Evolutionary conservation across 306 rosid species (phyloP), one percentile per base, ranked within the genome.

Genomic region (Cicer judaicum): DNA sequence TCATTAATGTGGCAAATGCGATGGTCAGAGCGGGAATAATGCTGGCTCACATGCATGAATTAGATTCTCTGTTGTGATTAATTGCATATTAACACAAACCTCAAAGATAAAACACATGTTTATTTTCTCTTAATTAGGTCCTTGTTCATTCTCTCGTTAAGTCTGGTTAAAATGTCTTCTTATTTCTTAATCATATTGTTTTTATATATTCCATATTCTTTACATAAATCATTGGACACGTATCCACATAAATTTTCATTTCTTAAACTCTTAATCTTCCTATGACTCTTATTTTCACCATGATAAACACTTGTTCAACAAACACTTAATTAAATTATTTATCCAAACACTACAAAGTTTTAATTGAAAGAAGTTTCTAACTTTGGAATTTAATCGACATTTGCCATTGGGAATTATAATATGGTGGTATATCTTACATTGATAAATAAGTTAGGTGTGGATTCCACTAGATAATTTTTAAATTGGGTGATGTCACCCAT

Each of bases 31-130:
- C 52, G 61, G 41, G 71, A 76, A 64, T 66, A 64, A 47, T 59
- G 81, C 9, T 7, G 4, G 47, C 16, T 62, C 72, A 53, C 69
- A 72, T 72, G 79, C 68, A 24, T 59, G 55, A 77, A 77, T 42
- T 66, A 72, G 76, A 81, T 81, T 81, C 84, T 74, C 24, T 53
- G 39, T 24, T 62, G 73, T 40, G 41, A 50, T 80, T 49, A 48
- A 80, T 59, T 68, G 73, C 60, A 24, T 24, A 24, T 24, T 24
- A 2, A 24, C 29, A 24, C 29, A 24, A 24, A 24, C 29, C 29
- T 24, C 29, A 24, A 24, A 24, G 29, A 24, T 1, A 24, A 24
- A 24, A 24, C 3, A 24, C 29, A 21, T 21, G 24, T 21, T 21
- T 21, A 21, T 21, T 21, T 21, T 21, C 24, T 21, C 24, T 21